Evolutionary conservation across 2,329 filamentous ascomycete species (phyloP).

Genomic region (Aspergillus pseudotamarii): DNA sequence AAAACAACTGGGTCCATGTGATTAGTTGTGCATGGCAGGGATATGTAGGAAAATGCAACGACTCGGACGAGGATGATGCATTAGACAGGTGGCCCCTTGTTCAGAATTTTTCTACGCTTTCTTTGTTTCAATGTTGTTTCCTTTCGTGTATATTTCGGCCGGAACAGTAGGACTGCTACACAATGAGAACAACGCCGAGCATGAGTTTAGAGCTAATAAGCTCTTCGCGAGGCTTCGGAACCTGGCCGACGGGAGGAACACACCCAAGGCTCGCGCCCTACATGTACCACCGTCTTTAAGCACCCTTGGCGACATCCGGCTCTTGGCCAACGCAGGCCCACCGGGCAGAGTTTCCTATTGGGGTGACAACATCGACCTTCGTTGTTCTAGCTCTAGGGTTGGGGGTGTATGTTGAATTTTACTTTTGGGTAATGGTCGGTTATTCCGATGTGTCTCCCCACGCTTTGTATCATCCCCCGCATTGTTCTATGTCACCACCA

Average conservation of each 20-base stretch:
- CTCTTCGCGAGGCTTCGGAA: neutral
- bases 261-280: neutral
- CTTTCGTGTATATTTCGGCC: neutral
- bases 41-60: neutral
- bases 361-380: neutral
- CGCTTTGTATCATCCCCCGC: neutral
- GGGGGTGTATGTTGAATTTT: neutral
- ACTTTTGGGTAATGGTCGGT: neutral
- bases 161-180: neutral
- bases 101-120: neutral
- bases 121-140: too few species aligned
- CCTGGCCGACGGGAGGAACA: neutral
- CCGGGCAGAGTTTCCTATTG: neutral
- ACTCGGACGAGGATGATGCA: neutral
- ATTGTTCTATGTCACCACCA: neutral
- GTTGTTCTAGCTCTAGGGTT: neutral
- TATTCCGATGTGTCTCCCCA: neutral
- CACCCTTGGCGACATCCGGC: constrained; percentile 7
- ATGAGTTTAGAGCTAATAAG: constrained; percentile 8
- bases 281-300: neutral
- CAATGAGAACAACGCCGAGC: neutral
- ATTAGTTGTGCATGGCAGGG: neutral
- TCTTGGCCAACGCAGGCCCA: constrained; percentile 2
- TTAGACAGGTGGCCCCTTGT: neutral
- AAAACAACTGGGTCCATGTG: neutral